Percentiles rank a stretch among this genome's conserved stretches.
These are phyloP conservation scores for Rosellinia necatrix DNA, from an alignment of 2,329 filamentous ascomycete genomes.

Conservation along the genomic window DNA sequence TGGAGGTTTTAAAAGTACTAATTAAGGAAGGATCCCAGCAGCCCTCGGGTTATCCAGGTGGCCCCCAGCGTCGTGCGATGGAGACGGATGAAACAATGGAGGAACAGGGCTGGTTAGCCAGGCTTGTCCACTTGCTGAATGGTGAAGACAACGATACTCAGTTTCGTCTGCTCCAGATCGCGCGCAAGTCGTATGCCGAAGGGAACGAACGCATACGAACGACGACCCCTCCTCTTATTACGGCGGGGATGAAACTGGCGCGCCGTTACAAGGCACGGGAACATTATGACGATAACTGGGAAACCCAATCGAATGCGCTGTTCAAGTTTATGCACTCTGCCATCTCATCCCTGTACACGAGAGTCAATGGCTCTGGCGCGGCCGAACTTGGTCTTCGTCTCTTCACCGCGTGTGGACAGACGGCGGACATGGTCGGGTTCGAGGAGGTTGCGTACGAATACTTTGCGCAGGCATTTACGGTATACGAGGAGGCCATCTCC, in stretches of 20 bases:
- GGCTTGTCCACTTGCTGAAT: conserved; percentile 86
- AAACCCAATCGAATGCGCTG: conserved; percentile 70
- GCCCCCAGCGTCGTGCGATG: conserved; percentile 71
- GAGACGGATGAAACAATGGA: conserved; percentile 98
- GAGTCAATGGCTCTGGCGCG: conserved; percentile 75
- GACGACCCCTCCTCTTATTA: conserved; percentile 91
- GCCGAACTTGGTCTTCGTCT: conserved; percentile 88
- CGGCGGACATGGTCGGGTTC: conserved; percentile 87
- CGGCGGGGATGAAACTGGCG: conserved; percentile 85
- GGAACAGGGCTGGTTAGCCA: conserved; percentile 95
- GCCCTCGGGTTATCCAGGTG: conserved; percentile 81
- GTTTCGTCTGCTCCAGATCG: conserved; percentile 88
- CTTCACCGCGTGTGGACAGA: conserved; percentile 90
- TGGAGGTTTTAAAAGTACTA: conserved; percentile 86
- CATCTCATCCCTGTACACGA: conserved; percentile 83
- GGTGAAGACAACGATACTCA: conserved; percentile 89
- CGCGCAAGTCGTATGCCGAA: conserved; percentile 83
- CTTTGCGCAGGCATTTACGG: conserved; percentile 96
- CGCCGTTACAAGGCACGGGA: conserved; percentile 88
- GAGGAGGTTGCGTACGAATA: conserved; percentile 98
- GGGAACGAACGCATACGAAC: conserved; percentile 96
- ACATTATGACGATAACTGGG: conserved; percentile 73
- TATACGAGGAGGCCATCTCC: conserved; percentile 95
- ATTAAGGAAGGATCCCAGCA: conserved; percentile 91
- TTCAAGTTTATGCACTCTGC: conserved; percentile 96